A percentile compares a stretch with the other conserved stretches of the same genome.
Conservation (phyloP, 1,284 basidiomycete genomes). For the Moniliella sp. region DNA sequence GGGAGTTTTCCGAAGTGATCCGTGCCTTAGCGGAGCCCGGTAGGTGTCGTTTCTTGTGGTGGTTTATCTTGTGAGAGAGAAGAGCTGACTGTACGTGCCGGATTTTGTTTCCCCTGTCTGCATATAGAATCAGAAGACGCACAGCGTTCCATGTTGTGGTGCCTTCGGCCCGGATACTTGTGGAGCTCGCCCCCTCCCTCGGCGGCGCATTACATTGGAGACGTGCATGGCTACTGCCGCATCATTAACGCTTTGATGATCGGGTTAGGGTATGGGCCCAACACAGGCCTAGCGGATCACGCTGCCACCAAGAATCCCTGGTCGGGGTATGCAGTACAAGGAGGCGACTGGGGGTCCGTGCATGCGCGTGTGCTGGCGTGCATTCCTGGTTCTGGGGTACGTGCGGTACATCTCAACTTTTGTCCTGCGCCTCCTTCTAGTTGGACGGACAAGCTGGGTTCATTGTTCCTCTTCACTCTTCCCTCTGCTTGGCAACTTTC, state of each 20-base stretch:
- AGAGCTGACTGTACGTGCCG: too few relatives aligned
- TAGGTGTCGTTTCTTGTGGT: too few relatives aligned
- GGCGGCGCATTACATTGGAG: neutral
- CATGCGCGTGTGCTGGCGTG: neutral
- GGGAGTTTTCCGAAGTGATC: neutral
- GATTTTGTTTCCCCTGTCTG: too few relatives aligned
- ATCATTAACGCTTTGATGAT: slow-evolving; percentile 1
- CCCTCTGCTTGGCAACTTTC: slow-evolving; percentile 5
- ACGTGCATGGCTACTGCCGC: neutral
- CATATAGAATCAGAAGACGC: neutral
- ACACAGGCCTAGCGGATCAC: too few relatives aligned
- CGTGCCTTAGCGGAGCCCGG: neutral
- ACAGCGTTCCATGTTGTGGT: slow-evolving; percentile 1
- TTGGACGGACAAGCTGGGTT: slow-evolving; percentile 8
- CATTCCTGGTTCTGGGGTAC: neutral
- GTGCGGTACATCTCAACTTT: slow-evolving; percentile 22
- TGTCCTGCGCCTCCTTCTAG: slow-evolving; percentile 13
- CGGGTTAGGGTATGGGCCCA: neutral
- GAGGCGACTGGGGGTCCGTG: neutral
- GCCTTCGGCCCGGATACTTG: neutral
- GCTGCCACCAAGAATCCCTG: too few relatives aligned
- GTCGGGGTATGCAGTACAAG: neutral
- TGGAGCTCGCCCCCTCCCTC: neutral
- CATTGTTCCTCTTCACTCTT: neutral
- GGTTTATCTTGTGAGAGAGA: too few relatives aligned